These are phyloP conservation scores for Cystobasidium sp. DNA, from an alignment of 1,284 basidiomycete genomes.

Conservation along the genomic window DNA sequence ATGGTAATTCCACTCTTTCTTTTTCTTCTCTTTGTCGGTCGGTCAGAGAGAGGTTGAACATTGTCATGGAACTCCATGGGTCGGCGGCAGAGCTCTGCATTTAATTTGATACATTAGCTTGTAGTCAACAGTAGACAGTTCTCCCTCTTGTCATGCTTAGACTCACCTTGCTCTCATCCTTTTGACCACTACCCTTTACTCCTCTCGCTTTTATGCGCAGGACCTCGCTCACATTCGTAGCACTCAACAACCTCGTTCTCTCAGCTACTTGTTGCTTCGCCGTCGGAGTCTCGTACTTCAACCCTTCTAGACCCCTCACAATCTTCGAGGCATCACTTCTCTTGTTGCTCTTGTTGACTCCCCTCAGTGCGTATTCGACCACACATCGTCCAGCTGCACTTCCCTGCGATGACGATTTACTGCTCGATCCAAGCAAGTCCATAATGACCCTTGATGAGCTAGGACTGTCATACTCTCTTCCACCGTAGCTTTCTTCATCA, in stretches of 20 bases:
- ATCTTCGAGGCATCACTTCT: constrained; percentile 34
- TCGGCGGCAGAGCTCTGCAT: neutral
- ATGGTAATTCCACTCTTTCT: constrained; percentile 80
- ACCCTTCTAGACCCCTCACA: constrained; percentile 11
- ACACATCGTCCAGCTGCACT: constrained; percentile 35
- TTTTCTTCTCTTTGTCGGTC: constrained; percentile 76
- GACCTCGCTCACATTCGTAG: neutral
- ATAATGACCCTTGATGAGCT: constrained; percentile 21
- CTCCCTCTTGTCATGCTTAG: neutral
- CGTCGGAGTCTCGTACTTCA: neutral
- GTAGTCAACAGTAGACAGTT: neutral
- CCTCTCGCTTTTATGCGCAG: constrained; percentile 12
- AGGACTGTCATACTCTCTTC: constrained; percentile 13
- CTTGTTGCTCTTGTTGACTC: constrained; percentile 34
- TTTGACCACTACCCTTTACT: neutral
- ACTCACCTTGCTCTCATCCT: neutral
- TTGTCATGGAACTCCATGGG: constrained; percentile 55
- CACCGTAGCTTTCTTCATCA: constrained; percentile 45
- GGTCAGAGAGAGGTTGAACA: constrained; percentile 87
- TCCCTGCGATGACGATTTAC: neutral
- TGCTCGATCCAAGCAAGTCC: constrained; percentile 29
- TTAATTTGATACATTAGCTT: neutral
- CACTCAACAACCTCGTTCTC: neutral
- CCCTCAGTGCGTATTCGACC: constrained; percentile 44
- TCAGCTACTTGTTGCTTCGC: too few relatives aligned